Evolutionary conservation across 176 grass and related monocot species (phyloP).

Genomic region (Saccharum spontaneum): DNA sequence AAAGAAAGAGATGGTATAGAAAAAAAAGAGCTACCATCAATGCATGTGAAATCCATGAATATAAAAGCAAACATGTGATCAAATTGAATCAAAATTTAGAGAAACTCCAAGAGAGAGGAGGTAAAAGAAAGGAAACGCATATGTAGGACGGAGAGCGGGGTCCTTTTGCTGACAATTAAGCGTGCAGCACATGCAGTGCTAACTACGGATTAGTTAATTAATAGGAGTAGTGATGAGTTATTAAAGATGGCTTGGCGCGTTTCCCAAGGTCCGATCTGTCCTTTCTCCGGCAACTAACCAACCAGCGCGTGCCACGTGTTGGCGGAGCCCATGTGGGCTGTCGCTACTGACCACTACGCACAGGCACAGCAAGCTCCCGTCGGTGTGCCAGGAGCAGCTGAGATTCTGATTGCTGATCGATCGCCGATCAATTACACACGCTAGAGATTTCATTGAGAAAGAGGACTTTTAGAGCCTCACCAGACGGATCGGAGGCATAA

Average conservation of each 20-base stretch:
- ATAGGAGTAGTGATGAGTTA: neutral
- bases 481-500: too few relatives aligned
- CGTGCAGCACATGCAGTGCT: neutral
- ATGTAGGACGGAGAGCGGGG: neutral
- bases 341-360: neutral
- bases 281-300: neutral
- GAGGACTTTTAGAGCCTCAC: too few relatives aligned
- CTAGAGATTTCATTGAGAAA: too few relatives aligned
- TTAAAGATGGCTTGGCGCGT: neutral
- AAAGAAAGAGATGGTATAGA: neutral
- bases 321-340: constrained; percentile 11
- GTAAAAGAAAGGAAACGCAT: neutral
- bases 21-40: neutral
- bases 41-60: neutral
- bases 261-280: constrained; percentile 42
- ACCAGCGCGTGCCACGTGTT: neutral
- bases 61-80: neutral
- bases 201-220: neutral
- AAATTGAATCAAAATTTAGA: neutral
- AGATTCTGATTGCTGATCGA: neutral
- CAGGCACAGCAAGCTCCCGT: neutral
- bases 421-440: too few relatives aligned
- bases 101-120: too few relatives aligned
- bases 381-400: too few relatives aligned
- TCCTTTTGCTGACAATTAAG: neutral